Base-by-base conservation (phyloP, 2,329 filamentous ascomycete genomes). In the Ceratocystis colombiana region DNA sequence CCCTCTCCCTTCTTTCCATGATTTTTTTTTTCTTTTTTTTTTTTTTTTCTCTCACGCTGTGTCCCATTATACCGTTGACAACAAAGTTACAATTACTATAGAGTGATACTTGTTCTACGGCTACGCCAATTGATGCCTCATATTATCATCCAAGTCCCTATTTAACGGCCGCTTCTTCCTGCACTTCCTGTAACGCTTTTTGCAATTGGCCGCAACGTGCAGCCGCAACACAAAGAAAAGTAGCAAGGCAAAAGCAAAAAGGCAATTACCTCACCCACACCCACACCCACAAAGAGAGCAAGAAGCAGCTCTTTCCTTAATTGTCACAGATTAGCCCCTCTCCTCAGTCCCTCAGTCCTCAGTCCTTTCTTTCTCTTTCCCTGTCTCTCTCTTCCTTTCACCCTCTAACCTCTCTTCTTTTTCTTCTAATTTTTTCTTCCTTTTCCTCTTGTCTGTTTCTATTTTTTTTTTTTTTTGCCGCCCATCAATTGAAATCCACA, bases 221-320 rank as follows among this genome's bases (percentile, higher is more conserved):
- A 57, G 53, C 53, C 25, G 53, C 53, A 57, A 57, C 53, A 57
- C 53, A 57, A 57, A 30, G 25, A 25, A 37, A 33, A 37, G 33
- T 3, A 37, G 33, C 33, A 37, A 37, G 33, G 33, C 33, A 37
- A 37, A 37, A 37, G 33, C 53, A 30, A 25, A 57, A 57, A 17
- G 62, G 48, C 62, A 50, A 53, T 57, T 64, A 53, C 62, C 53
- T 64, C 62, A 63, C 46, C 17, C 44, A 64, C n/a, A n/a, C 41
- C 8, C 12, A 64, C 48, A 64, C 20, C 22, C 46, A 25, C 33
- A 64, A 48, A 41, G 57, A 37, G 48, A 20, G 46, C 46, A 55
- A 64, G 62, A 64, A 50, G 53, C 48, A 64, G 46, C 48, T 64
- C 62, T 64, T 64, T 64, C 62, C 62, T 64, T 64, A 64, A 64